Percentiles rank a stretch among this genome's conserved stretches.
Conservation (phyloP, 768 basidiomycete genomes). For the Phaeotremella skinneri region DNA sequence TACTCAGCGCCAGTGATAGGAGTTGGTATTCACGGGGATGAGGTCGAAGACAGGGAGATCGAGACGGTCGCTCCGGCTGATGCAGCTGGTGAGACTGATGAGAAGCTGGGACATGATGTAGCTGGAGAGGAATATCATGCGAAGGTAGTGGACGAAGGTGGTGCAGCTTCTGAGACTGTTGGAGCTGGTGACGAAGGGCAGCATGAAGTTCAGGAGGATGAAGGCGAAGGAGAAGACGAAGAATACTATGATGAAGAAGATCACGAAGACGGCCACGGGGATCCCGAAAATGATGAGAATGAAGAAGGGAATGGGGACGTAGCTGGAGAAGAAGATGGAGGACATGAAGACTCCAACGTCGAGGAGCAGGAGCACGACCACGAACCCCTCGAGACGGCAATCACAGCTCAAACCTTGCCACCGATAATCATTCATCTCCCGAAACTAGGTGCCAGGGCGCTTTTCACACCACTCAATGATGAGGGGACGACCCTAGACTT, state of each 20-base stretch:
- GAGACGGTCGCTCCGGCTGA: background rate
- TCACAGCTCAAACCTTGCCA: slow-evolving; percentile 62
- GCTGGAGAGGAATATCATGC: background rate
- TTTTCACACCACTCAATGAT: slow-evolving; percentile 21
- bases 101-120: background rate
- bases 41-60: too few species aligned
- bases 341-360: slow-evolving; percentile 44
- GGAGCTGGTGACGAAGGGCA: too few species aligned
- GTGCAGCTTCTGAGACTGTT: background rate
- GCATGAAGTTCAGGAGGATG: background rate
- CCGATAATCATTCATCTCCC: slow-evolving; percentile 65
- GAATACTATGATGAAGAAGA: slow-evolving; percentile 7
- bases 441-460: slow-evolving; percentile 29
- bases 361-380: slow-evolving; percentile 65
- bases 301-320: background rate
- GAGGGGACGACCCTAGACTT: slow-evolving; percentile 23
- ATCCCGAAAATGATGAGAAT: background rate
- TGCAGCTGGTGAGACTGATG: too few species aligned
- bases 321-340: slow-evolving; percentile 61
- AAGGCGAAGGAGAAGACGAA: background rate
- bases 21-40: too few species aligned
- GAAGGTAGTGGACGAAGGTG: background rate
- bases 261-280: background rate
- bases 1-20: too few species aligned
- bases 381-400: slow-evolving; percentile 67